A percentile compares a stretch with the other conserved stretches of the same genome.
Conservation (phyloP, 176 grass and related monocot species). For the Oryza australiensis region DNA sequence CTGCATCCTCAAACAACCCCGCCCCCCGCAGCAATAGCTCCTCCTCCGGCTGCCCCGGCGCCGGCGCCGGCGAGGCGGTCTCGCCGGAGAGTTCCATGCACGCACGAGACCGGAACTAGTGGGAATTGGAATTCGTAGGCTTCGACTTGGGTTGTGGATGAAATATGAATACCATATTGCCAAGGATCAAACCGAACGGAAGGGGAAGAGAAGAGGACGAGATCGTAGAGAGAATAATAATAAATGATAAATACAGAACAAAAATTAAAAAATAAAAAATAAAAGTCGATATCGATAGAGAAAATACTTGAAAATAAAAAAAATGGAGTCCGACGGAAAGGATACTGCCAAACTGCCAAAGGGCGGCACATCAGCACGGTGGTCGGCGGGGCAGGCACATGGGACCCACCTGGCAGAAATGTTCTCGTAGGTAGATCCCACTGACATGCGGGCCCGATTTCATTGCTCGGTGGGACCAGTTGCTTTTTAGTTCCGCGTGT, state of each 20-base stretch:
- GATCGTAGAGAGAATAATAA: constrained; percentile 42
- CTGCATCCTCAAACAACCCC: constrained; percentile 41
- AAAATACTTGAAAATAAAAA: background rate
- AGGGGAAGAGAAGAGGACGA: constrained; percentile 4
- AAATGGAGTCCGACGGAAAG: constrained; percentile 6
- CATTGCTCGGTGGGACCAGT: background rate
- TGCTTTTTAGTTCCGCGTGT: background rate
- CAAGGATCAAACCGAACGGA: constrained; percentile 32
- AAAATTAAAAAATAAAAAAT: background rate
- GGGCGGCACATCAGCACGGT: constrained; percentile 11
- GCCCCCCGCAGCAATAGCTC: constrained; percentile 24
- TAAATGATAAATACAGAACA: constrained; percentile 25
- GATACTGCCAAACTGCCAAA: background rate
- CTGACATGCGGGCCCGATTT: background rate
- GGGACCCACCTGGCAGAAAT: background rate
- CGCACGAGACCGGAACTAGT: constrained; percentile 23
- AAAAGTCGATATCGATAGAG: background rate
- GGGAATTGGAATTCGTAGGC: constrained; percentile 14
- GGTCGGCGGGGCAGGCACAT: background rate
- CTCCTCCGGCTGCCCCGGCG: constrained; percentile 23
- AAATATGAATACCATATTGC: background rate
- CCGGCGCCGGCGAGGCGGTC: constrained; percentile 18
- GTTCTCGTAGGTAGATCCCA: background rate
- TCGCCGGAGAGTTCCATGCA: constrained; percentile 42
- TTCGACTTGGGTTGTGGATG: constrained; percentile 11